Evolutionary conservation across 1,284 basidiomycete species (phyloP), one percentile per base, ranked within the genome.

Genomic region (Irpex sp.): DNA sequence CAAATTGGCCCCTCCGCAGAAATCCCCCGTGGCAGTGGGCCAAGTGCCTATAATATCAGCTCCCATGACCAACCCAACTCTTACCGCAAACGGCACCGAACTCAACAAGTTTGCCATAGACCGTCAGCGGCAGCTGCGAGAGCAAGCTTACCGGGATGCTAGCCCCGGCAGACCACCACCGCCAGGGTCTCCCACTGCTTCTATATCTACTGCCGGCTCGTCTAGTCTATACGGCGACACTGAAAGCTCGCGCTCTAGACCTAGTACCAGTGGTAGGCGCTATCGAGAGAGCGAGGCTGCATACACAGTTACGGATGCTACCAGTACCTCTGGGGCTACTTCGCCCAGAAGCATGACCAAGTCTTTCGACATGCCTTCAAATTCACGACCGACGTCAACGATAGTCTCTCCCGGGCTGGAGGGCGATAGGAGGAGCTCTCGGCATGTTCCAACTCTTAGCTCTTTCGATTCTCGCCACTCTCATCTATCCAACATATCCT

Each of bases 11-110:
- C 79, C 86, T 17, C 75, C 84, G n/a, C 76, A 80, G 59, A 83
- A 82, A 60, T 83, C 87, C 58, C 89, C 90, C 49, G 70, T 86
- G 47, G 77, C 86, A 49, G 85, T 85, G 55, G 77, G 76, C 26
- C 47, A 66, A 68, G 1, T 62, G 57, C 61, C 68, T 43, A 63
- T 53, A 56, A 92, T 92, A 65, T 92, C 89, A 49, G 90, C 90
- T 4, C 90, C 90, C 4, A 87, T 88, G 68, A 90, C 90, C 15
- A 92, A 92, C 70, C 90, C 90, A 11, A 84, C 86, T 7, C 82
- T 92, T 59, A 90, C 89, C 3, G 64, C 81, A 61, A 79, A 82
- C 69, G 90, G 90, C 56, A 87, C 87, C 11, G 89, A 90, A 66
- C 76, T 90, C 69, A 89, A 87, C 73, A 78, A 82, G 62, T 84